A percentile compares a stretch with the other conserved stretches of the same genome.
Evolutionary conservation across 2,329 filamentous ascomycete species (phyloP).

Genomic region (Aspergillus viridinutans): DNA sequence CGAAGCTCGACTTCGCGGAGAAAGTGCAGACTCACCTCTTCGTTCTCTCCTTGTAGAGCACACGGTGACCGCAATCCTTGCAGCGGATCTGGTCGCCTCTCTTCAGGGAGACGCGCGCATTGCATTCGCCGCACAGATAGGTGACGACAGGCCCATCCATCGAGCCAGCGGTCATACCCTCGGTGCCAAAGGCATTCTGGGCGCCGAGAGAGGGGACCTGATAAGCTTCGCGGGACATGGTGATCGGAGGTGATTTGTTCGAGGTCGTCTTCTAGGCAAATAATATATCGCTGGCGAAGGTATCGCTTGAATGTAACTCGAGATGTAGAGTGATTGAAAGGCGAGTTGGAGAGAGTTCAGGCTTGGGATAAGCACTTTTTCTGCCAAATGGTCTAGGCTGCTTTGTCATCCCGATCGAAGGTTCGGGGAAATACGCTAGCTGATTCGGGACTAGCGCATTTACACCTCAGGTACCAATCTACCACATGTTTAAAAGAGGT

Average conservation of each 20-base stretch:
- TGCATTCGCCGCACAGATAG: conserved; percentile 82
- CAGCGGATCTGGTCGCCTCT: conserved; percentile 78
- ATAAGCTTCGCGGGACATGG: conserved; percentile 72
- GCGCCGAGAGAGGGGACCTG: conserved; percentile 60
- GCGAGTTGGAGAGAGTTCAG: not conserved
- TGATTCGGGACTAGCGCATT: not conserved
- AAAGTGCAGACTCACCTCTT: conserved; percentile 66
- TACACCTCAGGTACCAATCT: not conserved
- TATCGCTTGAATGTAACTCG: not conserved
- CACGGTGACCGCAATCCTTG: conserved; percentile 89
- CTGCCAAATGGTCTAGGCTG: not conserved
- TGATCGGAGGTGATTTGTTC: conserved; percentile 4
- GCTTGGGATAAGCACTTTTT: not conserved
- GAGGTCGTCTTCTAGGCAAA: no score
- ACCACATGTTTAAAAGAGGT: not conserved
- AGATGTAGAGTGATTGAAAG: not conserved
- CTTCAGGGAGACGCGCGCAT: conserved; percentile 68
- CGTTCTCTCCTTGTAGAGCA: conserved; percentile 95
- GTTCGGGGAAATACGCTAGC: not conserved
- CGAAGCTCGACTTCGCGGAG: not conserved
- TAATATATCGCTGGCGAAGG: not conserved
- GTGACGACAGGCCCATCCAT: conserved; percentile 56
- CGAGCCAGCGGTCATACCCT: conserved; percentile 40
- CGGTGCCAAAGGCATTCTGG: conserved; percentile 39
- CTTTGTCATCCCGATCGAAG: not conserved